These are phyloP conservation scores for Penicillium egyptiacum DNA, from an alignment of 495 filamentous ascomycete species.

Conservation along the genomic window DNA sequence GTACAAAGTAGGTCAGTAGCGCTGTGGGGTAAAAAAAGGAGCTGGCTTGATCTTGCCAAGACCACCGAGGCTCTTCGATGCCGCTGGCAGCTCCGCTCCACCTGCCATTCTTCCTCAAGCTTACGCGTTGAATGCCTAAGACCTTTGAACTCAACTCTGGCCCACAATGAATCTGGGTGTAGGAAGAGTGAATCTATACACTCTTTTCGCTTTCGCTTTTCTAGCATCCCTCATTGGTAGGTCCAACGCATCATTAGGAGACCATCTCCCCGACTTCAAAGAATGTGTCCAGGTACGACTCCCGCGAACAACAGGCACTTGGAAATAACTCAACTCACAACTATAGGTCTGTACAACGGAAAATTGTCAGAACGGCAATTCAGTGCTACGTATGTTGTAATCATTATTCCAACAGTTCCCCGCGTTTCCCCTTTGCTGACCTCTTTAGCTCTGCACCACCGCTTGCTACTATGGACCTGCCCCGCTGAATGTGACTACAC, in stretches of 20 bases:
- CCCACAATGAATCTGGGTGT: constrained; percentile 36
- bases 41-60: constrained; percentile 25
- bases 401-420: not conserved
- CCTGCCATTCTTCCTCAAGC: constrained; percentile 19
- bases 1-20: not conserved
- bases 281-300: constrained; percentile 76
- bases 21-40: constrained; percentile 12
- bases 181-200: constrained; percentile 22
- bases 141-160: constrained; percentile 5
- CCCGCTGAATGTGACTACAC: constrained; percentile 95
- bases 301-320: constrained; percentile 1
- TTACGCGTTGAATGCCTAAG: constrained; percentile 23
- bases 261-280: constrained; percentile 84
- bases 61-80: constrained; percentile 19
- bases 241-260: constrained; percentile 73
- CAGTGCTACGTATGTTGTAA: constrained; percentile 46
- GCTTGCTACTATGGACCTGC: constrained; percentile 63
- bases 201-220: constrained; percentile 35
- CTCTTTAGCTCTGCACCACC: constrained; percentile 47
- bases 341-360: constrained; percentile 73
- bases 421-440: constrained; percentile 18
- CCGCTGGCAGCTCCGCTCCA: constrained; percentile 24
- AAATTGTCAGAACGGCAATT: constrained; percentile 65
- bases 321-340: constrained; percentile 21
- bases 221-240: constrained; percentile 47